These are phyloP conservation scores for Sclerotinia nivalis DNA, from an alignment of 2,329 filamentous ascomycete species.

Conservation along the genomic window DNA sequence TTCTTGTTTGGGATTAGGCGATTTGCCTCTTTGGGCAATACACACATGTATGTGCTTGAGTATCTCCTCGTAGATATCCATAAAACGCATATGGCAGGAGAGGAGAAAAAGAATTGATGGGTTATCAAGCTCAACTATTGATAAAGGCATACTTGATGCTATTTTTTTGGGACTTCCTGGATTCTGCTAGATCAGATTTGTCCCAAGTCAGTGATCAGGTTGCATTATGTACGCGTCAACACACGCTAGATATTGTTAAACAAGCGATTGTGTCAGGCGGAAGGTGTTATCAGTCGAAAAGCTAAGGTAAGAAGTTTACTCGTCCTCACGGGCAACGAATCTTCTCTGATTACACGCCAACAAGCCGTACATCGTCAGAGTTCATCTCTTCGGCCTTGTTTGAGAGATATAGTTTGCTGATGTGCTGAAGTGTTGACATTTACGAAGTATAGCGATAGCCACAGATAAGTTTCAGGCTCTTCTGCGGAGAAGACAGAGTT, in stretches of 20 bases:
- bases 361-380: too few relatives aligned
- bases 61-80: conserved; percentile 32
- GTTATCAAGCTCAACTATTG: conserved; percentile 26
- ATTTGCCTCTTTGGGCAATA: conserved; percentile 24
- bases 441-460: too few relatives aligned
- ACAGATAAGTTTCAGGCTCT: too few relatives aligned
- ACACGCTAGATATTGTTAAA: conserved; percentile 21
- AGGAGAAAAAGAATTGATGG: conserved; percentile 32
- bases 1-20: conserved; percentile 15
- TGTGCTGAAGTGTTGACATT: too few relatives aligned
- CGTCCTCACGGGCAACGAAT: too few relatives aligned
- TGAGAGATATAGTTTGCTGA: too few relatives aligned
- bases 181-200: background rate
- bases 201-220: background rate
- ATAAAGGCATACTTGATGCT: background rate
- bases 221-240: conserved; percentile 28
- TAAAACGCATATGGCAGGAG: conserved; percentile 36
- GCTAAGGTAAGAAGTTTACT: conserved; percentile 7
- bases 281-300: conserved; percentile 31
- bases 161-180: background rate
- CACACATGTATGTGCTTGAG: conserved; percentile 33
- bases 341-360: too few relatives aligned
- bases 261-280: conserved; percentile 29
- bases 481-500: too few relatives aligned
- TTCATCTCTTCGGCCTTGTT: too few relatives aligned